A percentile compares a stretch with the other conserved stretches of the same genome.
Conservation (phyloP, 768 basidiomycete species). For the Podaxis sp. region DNA sequence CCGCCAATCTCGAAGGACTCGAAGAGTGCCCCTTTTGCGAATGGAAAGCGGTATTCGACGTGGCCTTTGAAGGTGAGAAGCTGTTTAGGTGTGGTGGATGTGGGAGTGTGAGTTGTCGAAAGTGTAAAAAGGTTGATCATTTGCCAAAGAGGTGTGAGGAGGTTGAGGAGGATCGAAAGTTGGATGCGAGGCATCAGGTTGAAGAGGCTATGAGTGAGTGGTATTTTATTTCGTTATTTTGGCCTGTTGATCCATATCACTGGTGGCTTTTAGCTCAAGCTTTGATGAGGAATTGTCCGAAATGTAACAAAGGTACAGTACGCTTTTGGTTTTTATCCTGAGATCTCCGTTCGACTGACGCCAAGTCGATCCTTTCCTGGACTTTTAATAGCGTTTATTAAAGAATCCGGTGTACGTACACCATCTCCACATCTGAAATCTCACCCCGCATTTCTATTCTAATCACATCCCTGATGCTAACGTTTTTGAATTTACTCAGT, state of each 20-base stretch:
- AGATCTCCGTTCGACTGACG: neutral
- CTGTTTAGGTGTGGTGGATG: conserved; percentile 64
- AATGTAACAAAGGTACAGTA: conserved; percentile 68
- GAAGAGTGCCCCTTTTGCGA: conserved; percentile 94
- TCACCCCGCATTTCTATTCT: conserved; percentile 20
- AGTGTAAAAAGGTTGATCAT: conserved; percentile 83
- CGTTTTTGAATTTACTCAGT: conserved; percentile 38
- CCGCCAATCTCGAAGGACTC: conserved; percentile 73
- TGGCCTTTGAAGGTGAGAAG: conserved; percentile 51
- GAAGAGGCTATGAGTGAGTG: conserved; percentile 91
- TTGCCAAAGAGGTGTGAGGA: conserved; percentile 82
- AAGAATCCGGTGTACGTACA: conserved; percentile 62
- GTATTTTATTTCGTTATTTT: neutral
- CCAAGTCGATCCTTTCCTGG: neutral
- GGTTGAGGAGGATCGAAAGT: conserved; percentile 66
- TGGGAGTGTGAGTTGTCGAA: conserved; percentile 71
- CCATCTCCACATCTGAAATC: too few species aligned
- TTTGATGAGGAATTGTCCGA: conserved; percentile 85
- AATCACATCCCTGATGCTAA: neutral
- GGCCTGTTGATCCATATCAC: conserved; percentile 6
- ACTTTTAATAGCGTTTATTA: conserved; percentile 63
- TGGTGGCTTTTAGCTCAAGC: conserved; percentile 53
- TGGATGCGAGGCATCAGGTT: conserved; percentile 74
- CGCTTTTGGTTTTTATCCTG: conserved; percentile 12
- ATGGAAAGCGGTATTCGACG: conserved; percentile 78